phyloP scores from a whole-genome alignment of 495 filamentous ascomycete species.

The Arthonia radiata region DNA sequence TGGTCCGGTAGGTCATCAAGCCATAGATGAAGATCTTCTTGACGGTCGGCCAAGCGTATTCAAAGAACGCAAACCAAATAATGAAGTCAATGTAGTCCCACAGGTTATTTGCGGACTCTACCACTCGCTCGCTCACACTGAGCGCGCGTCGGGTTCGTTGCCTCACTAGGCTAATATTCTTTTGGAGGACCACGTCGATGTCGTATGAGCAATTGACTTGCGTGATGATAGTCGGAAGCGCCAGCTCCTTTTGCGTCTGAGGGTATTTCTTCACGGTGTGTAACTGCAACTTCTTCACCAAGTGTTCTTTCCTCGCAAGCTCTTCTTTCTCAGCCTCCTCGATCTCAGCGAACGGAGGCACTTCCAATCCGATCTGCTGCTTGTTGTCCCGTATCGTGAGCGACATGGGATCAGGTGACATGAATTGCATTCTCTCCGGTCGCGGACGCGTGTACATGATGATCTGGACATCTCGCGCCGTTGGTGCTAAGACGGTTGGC shows the following conservation, averaged over 20 bases:
- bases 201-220: slow-evolving; percentile 95
- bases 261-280: slow-evolving; percentile 61
- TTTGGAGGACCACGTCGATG: slow-evolving; percentile 55
- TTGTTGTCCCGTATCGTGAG: slow-evolving; percentile 64
- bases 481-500: too few species aligned
- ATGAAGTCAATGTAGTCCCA: slow-evolving; percentile 48
- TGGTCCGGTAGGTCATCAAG: slow-evolving; percentile 55
- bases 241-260: slow-evolving; percentile 58
- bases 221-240: slow-evolving; percentile 60
- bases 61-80: slow-evolving; percentile 42
- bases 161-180: slow-evolving; percentile 63
- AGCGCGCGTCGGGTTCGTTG: slow-evolving; percentile 57
- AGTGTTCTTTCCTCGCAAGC: slow-evolving; percentile 23
- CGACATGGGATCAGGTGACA: slow-evolving; percentile 73
- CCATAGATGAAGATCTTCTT: slow-evolving; percentile 46
- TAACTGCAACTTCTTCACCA: slow-evolving; percentile 74
- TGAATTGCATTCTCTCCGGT: slow-evolving; percentile 83
- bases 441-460: slow-evolving; percentile 72
- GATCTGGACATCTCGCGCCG: slow-evolving; percentile 67
- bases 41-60: slow-evolving; percentile 58
- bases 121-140: slow-evolving; percentile 84
- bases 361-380: slow-evolving; percentile 7
- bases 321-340: slow-evolving; percentile 39
- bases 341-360: slow-evolving; percentile 19
- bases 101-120: slow-evolving; percentile 71